These are phyloP conservation scores for Alternaria burnsii DNA, from an alignment of 2,329 filamentous ascomycete species.

Conservation along the genomic window DNA sequence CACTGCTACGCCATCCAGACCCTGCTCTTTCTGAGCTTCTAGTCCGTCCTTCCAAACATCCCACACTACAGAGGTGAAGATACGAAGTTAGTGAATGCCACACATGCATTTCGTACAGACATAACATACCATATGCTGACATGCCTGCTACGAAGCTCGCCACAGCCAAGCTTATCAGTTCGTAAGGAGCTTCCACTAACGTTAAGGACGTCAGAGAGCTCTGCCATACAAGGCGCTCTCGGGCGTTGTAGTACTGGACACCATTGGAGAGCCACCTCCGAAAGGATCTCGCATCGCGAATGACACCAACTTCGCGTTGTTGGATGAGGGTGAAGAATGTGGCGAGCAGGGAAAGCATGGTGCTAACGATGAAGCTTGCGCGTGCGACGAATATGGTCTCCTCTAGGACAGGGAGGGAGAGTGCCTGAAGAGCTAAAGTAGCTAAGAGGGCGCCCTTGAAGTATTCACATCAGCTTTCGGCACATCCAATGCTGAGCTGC, in stretches of 20 bases:
- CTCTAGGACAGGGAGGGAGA: conserved; percentile 21
- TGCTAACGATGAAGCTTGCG: conserved; percentile 18
- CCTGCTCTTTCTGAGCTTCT: conserved; percentile 5
- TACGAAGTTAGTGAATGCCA: not conserved
- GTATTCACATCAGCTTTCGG: not conserved
- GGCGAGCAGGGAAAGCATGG: conserved; percentile 24
- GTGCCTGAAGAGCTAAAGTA: conserved; percentile 23
- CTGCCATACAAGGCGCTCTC: conserved; percentile 8
- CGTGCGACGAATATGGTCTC: conserved; percentile 19
- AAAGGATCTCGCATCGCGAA: conserved; percentile 13
- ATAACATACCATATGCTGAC: conserved; percentile 15
- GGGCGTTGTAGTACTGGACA: conserved; percentile 10
- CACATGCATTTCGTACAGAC: not conserved
- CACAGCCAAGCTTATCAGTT: conserved; percentile 26
- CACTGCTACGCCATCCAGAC: conserved; percentile 3
- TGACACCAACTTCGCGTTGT: conserved; percentile 25
- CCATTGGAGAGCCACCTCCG: conserved; percentile 30
- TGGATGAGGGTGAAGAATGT: conserved; percentile 31
- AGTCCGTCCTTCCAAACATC: conserved; percentile 16
- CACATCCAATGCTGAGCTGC: not conserved
- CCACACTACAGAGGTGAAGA: conserved; percentile 9
- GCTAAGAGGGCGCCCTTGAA: conserved; percentile 29
- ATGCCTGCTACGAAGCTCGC: conserved; percentile 24
- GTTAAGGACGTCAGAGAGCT: conserved; percentile 25
- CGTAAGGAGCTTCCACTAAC: conserved; percentile 29